Evolutionary conservation across 305 asterid genomes (phyloP).

Genomic region (Caryopteris hybrid): DNA sequence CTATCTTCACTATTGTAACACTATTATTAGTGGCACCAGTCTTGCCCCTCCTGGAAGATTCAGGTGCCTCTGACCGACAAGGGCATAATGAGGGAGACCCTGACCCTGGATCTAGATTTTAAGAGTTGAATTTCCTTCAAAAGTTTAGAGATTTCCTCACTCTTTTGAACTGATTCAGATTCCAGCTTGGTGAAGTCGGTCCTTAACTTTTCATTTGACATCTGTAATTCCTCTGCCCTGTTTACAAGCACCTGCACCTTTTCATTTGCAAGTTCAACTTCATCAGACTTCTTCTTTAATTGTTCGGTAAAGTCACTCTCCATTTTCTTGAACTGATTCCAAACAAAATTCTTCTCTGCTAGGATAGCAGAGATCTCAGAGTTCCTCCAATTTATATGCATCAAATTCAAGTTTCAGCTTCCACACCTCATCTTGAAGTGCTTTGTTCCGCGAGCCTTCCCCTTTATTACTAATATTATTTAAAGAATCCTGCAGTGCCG

Average conservation of each 20-base stretch:
- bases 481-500: conserved; percentile 42
- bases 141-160: conserved; percentile 45
- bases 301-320: conserved; percentile 47
- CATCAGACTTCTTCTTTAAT: conserved; percentile 38
- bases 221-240: conserved; percentile 43
- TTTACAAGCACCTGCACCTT: conserved; percentile 36
- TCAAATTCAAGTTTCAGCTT: conserved; percentile 51
- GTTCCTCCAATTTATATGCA: conserved; percentile 39
- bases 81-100: conserved; percentile 36
- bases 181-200: conserved; percentile 36
- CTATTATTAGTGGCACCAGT: conserved; percentile 18
- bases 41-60: conserved; percentile 6
- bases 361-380: conserved; percentile 51
- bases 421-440: conserved; percentile 46
- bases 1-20: conserved; percentile 30
- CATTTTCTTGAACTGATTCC: conserved; percentile 68
- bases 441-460: conserved; percentile 25
- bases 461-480: conserved; percentile 23
- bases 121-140: conserved; percentile 38
- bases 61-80: conserved; percentile 28
- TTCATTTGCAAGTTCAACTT: conserved; percentile 48
- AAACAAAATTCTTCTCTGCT: conserved; percentile 63
- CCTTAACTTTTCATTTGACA: conserved; percentile 37
- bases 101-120: conserved; percentile 35
- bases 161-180: conserved; percentile 42